Evolutionary conservation across 148 eudicot genomes (phyloP), one percentile per base, ranked within the genome.

Genomic region (Rhododendron henanense): DNA sequence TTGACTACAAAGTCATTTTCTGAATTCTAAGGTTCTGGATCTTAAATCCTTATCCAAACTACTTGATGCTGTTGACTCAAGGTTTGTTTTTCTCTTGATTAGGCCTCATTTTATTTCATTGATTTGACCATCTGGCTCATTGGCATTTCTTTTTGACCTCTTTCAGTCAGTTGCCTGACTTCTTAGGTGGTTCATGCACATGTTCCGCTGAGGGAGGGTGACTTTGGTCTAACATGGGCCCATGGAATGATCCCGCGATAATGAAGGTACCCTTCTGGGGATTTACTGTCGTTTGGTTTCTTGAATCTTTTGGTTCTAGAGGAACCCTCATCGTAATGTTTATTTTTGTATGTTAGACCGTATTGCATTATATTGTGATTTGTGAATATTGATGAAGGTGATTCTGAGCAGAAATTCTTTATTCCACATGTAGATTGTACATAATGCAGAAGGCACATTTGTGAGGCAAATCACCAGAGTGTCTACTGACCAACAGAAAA

Each of bases 141-240:
- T 67, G 61, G 85, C 10, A 15, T 65, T 80, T 45, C 13, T 59
- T 48, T 83, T n/a, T 35, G 16, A 25, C 55, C 35, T 69, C 59
- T 65, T 86, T 59, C 91, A 94, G 98, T 87, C 94, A 94, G 88
- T 88, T 94, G 89, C 98, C 98, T 45, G 93, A 92, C 78, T 94
- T 94, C 88, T 78, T 94, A 82, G 96, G 96, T 81, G 98, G 98
- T 67, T 86, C 95, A 33, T 94, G 97, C 88, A 69, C 93, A 7
- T 94, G 98, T 88, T 59, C 91, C 81, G 87, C 50, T 45, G 93
- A 92, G 77, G 96, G 96, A 51, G 96, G 96, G 16, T 94, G 96
- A 88, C 92, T 94, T 71, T 87, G 91, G 87, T 93, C 94, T 85
- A 89, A 91, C 81, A 91, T 82, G 87, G 98, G 96, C 81, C 98